phyloP scores from a whole-genome alignment of 2,329 filamentous ascomycete genomes.

The Fusarium graminum region DNA sequence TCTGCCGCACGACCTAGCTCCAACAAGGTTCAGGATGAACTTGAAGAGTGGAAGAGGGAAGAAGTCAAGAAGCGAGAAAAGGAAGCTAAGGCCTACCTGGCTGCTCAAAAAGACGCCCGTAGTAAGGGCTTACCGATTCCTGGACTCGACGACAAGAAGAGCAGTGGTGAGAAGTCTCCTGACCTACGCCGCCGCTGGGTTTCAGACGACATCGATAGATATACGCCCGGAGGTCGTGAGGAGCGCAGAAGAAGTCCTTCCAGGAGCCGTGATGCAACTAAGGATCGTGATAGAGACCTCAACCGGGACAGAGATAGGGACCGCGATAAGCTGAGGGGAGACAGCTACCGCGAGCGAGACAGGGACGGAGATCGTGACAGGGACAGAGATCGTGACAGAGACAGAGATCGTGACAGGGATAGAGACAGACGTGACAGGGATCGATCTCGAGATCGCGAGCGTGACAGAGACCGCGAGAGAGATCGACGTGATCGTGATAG shows the following conservation, averaged over 20 bases:
- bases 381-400: conserved; percentile 45
- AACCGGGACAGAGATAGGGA: conserved; percentile 45
- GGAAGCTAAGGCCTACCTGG: conserved; percentile 74
- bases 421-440: conserved; percentile 46
- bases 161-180: conserved; percentile 61
- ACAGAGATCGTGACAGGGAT: conserved; percentile 53
- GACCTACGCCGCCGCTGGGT: conserved; percentile 52
- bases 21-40: conserved; percentile 61
- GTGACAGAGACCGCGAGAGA: conserved; percentile 50
- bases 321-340: conserved; percentile 48
- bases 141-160: conserved; percentile 67
- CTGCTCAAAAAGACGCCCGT: conserved; percentile 71
- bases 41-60: conserved; percentile 70
- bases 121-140: conserved; percentile 70
- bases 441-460: conserved; percentile 51
- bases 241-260: conserved; percentile 56
- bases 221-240: conserved; percentile 61
- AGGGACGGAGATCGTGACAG: conserved; percentile 49
- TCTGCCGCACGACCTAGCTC: conserved; percentile 56
- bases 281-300: conserved; percentile 53
- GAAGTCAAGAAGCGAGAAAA: conserved; percentile 73
- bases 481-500: conserved; percentile 45
- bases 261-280: conserved; percentile 52
- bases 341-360: conserved; percentile 36
- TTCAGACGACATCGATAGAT: conserved; percentile 58